Base-by-base conservation (phyloP, 2,329 filamentous ascomycete genomes). In the Aureobasidium namibiae region DNA sequence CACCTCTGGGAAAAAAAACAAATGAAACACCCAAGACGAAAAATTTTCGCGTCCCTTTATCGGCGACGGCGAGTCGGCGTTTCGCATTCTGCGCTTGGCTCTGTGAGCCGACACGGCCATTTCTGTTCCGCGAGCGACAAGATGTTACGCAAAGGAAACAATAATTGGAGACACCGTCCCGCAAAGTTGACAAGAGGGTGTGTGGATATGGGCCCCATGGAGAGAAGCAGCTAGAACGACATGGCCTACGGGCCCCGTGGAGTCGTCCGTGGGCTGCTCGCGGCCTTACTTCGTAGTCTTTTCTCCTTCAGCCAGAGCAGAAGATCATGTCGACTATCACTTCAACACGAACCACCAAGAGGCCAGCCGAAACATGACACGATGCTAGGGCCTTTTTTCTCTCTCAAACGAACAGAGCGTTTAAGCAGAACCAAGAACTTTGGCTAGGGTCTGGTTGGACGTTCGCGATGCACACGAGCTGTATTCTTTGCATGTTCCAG, bases 11-110 rank as follows among this genome's bases (percentile, higher is more conserved):
- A 18, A 21, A 14, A 24, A 21, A 24, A 33, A 54, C 26, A 54
- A 42, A 42, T 39, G 49, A 53, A 53, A 53, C 36, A 53, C 34
- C 5, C n/a, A 31, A 29, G 7, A 53, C 29, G 38, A 54, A 54
- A 54, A 54, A 33, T 54, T 42, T 54, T 54, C 50, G 21, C 50
- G n/a, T 54, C 36, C 50, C 50, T 54, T 31, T 33, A 33, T 54
- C 50, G 50, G 50, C 36, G 50, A 41, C 50, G 24, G 36, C 24
- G 31, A 42, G 38, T 54, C 50, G 50, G 50, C 50, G 38, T 42
- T 33, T 54, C 48, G 46, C 46, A 49, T 8, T 21, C n/a, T n/a
- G n/a, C 11, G 31, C 46, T 21, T 50, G 46, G 44, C 44, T 16
- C 38, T n/a, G 39, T 34, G 48, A 39, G 48, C 48, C 34, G 48